These are phyloP conservation scores for Penicillium pancosmium DNA, from an alignment of 495 filamentous ascomycete species.

Conservation along the genomic window DNA sequence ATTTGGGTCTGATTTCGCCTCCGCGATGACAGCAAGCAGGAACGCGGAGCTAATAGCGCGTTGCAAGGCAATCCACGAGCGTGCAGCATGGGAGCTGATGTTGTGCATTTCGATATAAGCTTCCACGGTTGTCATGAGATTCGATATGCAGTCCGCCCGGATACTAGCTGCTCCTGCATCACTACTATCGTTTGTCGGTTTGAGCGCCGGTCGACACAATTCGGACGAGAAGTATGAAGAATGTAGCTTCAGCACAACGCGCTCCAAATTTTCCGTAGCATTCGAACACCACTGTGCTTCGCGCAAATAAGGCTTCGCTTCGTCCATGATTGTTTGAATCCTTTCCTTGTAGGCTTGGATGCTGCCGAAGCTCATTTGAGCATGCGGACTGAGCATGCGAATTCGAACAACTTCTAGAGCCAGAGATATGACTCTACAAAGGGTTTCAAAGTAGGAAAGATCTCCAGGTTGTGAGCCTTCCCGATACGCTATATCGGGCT, in stretches of 20 bases:
- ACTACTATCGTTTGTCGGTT: constrained; percentile 32
- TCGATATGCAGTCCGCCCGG: constrained; percentile 45
- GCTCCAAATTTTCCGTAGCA: constrained; percentile 54
- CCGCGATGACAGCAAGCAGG: constrained; percentile 48
- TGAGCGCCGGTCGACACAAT: constrained; percentile 61
- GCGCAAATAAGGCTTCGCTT: constrained; percentile 55
- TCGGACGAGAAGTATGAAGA: constrained; percentile 62
- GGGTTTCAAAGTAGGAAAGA: constrained; percentile 54
- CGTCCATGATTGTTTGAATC: constrained; percentile 53
- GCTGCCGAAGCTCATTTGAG: constrained; percentile 43
- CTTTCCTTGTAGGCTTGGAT: constrained; percentile 55
- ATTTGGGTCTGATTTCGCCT: constrained; percentile 41
- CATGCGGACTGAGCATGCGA: constrained; percentile 51
- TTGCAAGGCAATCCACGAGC: constrained; percentile 52
- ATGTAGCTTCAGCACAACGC: constrained; percentile 59
- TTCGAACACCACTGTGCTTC: constrained; percentile 51
- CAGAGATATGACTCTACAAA: constrained; percentile 55
- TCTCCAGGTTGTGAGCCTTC: constrained; percentile 44
- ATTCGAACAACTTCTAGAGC: constrained; percentile 59
- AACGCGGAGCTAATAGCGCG: constrained; percentile 53
- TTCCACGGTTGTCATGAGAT: constrained; percentile 48
- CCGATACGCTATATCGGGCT: constrained; percentile 50
- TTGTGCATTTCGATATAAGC: constrained; percentile 51
- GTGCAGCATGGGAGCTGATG: constrained; percentile 45
- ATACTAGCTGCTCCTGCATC: constrained; percentile 45